Conservation (phyloP, 805 yeast species). For the Cyberlindnera japonica region DNA sequence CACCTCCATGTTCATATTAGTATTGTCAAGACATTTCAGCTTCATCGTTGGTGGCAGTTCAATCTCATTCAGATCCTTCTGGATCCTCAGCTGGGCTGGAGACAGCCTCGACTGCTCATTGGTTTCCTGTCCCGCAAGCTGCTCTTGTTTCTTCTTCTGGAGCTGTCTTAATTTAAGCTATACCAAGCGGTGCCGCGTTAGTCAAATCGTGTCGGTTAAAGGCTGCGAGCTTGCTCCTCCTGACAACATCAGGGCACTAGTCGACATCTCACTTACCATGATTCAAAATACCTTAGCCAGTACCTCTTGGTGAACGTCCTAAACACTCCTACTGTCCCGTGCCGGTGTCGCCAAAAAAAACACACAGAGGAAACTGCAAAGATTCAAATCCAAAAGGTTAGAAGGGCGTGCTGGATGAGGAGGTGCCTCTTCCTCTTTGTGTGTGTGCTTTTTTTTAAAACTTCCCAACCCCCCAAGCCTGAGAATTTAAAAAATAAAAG, state of each 20-base stretch:
- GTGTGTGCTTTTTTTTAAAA: background rate
- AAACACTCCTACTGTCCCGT: too few species aligned
- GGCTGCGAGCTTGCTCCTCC: too few species aligned
- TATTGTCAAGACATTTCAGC: slow-evolving; percentile 47
- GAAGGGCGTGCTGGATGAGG: too few species aligned
- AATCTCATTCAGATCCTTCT: slow-evolving; percentile 71
- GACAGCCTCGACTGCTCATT: slow-evolving; percentile 29
- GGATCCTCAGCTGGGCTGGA: slow-evolving; percentile 73
- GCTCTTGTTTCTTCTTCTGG: slow-evolving; percentile 54
- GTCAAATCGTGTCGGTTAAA: background rate
- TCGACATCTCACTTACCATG: too few species aligned
- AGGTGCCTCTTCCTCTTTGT: background rate
- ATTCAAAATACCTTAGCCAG: too few species aligned
- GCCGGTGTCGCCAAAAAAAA: too few species aligned
- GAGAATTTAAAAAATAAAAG: slow-evolving; percentile 7
- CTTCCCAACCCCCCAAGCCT: too few species aligned
- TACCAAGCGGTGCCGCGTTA: background rate
- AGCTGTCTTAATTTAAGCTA: slow-evolving; percentile 57
- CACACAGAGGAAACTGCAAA: background rate
- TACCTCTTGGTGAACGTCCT: too few species aligned
- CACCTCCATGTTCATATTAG: slow-evolving; percentile 57
- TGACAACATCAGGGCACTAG: too few species aligned
- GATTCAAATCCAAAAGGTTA: too few species aligned
- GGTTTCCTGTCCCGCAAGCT: slow-evolving; percentile 24
- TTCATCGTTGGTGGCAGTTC: slow-evolving; percentile 56